Evolutionary conservation across 75 land plant genomes (phyloP).

Genomic region (Larix kaempferi): DNA sequence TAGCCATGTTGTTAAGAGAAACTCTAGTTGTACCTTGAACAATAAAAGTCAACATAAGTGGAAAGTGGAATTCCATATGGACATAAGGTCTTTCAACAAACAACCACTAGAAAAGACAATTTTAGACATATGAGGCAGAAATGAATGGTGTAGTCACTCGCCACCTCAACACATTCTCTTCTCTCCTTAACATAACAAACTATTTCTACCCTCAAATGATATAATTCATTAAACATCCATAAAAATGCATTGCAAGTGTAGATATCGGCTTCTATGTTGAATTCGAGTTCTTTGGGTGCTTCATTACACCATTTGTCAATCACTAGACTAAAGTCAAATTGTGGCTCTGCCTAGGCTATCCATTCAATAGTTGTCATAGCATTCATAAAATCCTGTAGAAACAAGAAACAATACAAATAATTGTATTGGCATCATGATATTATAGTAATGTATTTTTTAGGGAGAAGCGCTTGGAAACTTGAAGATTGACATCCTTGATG

Average conservation of each 20-base stretch:
- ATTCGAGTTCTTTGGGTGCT: slow-evolving; percentile 92
- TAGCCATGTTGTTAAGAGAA: no score
- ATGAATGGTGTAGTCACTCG: no score
- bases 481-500: slow-evolving; percentile 80
- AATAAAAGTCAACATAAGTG: neutral
- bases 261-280: slow-evolving; percentile 90
- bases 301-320: slow-evolving; percentile 98
- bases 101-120: neutral
- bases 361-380: slow-evolving; percentile 86
- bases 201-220: neutral
- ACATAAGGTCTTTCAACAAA: neutral
- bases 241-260: neutral
- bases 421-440: neutral
- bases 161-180: no score
- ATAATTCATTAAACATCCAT: neutral
- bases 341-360: slow-evolving; percentile 99
- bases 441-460: neutral
- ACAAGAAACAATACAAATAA: neutral
- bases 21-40: neutral
- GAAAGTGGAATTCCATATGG: neutral
- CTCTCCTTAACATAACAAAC: no score
- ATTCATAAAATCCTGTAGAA: slow-evolving; percentile 82
- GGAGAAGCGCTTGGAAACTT: slow-evolving; percentile 42
- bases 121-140: neutral
- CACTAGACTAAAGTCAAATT: slow-evolving; percentile 81